phyloP scores from a whole-genome alignment of 1,284 basidiomycete species.

The Takashimella tepidaria region DNA sequence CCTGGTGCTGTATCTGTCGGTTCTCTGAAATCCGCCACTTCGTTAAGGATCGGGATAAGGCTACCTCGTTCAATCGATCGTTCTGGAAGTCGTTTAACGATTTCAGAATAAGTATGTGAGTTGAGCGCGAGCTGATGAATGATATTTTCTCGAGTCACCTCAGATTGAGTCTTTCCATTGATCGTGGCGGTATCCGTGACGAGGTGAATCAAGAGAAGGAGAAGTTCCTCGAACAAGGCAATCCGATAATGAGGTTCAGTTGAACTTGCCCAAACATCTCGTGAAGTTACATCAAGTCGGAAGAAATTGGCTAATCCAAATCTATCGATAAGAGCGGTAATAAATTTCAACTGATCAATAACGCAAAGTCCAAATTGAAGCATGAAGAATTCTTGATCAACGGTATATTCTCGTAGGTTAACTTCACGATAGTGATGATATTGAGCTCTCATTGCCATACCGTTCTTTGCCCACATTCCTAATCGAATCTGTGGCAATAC shows the following conservation, averaged over 20 bases:
- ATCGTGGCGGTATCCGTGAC: slow-evolving; percentile 76
- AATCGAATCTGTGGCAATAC: slow-evolving; percentile 87
- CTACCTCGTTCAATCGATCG: slow-evolving; percentile 77
- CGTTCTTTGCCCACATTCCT: slow-evolving; percentile 96
- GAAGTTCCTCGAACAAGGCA: slow-evolving; percentile 86
- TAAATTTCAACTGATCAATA: slow-evolving; percentile 71
- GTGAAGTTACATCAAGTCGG: slow-evolving; percentile 50
- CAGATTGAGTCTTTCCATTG: slow-evolving; percentile 62
- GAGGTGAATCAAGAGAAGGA: slow-evolving; percentile 82
- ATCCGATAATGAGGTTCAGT: slow-evolving; percentile 51
- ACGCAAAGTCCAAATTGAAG: slow-evolving; percentile 78
- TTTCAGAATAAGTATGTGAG: slow-evolving; percentile 83
- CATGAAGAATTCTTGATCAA: slow-evolving; percentile 93
- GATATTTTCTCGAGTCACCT: slow-evolving; percentile 74
- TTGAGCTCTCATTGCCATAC: slow-evolving; percentile 90
- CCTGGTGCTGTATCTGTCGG: slow-evolving; percentile 70
- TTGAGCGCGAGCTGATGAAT: slow-evolving; percentile 86
- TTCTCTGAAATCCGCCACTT: slow-evolving; percentile 76
- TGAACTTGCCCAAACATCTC: slow-evolving; percentile 26
- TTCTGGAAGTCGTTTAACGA: slow-evolving; percentile 86
- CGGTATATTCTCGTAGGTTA: slow-evolving; percentile 89
- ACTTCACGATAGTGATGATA: slow-evolving; percentile 96
- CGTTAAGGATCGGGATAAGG: slow-evolving; percentile 73
- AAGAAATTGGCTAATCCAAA: slow-evolving; percentile 81
- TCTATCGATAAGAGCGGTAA: slow-evolving; percentile 83